A percentile compares a stretch with the other conserved stretches of the same genome.
These are phyloP conservation scores for Dichomitus squalens DNA, from an alignment of 1,284 basidiomycete species.

Conservation along the genomic window DNA sequence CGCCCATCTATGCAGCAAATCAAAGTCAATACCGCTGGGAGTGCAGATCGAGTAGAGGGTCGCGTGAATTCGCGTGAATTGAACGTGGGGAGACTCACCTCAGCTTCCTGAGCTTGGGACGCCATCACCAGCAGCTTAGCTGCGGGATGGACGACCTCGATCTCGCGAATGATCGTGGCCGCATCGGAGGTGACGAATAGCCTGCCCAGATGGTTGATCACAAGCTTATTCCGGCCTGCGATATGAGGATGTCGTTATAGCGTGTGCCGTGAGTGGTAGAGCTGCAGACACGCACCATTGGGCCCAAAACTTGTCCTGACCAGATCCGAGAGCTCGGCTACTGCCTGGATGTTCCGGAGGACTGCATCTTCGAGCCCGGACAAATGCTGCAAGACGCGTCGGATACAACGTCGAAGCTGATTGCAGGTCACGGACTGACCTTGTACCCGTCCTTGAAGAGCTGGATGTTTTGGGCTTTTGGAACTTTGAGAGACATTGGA, in stretches of 20 bases:
- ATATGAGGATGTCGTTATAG: neutral
- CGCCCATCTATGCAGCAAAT: slow-evolving; percentile 76
- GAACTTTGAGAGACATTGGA: slow-evolving; percentile 91
- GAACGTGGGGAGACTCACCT: slow-evolving; percentile 53
- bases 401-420: neutral
- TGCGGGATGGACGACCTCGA: slow-evolving; percentile 98
- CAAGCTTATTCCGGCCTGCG: slow-evolving; percentile 92
- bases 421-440: slow-evolving; percentile 42
- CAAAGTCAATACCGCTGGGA: no score
- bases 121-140: slow-evolving; percentile 98
- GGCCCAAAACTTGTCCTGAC: slow-evolving; percentile 97
- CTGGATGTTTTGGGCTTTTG: slow-evolving; percentile 86
- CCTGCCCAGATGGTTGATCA: slow-evolving; percentile 95
- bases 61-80: no score
- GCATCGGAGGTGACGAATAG: slow-evolving; percentile 99
- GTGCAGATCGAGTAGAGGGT: no score
- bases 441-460: slow-evolving; percentile 97
- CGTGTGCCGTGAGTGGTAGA: neutral
- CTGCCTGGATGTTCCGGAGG: slow-evolving; percentile 94
- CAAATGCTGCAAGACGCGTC: slow-evolving; percentile 60
- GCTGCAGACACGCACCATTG: slow-evolving; percentile 68
- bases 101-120: slow-evolving; percentile 93
- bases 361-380: slow-evolving; percentile 94
- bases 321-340: slow-evolving; percentile 92
- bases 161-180: slow-evolving; percentile 97